phyloP scores from a whole-genome alignment of 306 rosid genomes.

The Alnus glutinosa region DNA sequence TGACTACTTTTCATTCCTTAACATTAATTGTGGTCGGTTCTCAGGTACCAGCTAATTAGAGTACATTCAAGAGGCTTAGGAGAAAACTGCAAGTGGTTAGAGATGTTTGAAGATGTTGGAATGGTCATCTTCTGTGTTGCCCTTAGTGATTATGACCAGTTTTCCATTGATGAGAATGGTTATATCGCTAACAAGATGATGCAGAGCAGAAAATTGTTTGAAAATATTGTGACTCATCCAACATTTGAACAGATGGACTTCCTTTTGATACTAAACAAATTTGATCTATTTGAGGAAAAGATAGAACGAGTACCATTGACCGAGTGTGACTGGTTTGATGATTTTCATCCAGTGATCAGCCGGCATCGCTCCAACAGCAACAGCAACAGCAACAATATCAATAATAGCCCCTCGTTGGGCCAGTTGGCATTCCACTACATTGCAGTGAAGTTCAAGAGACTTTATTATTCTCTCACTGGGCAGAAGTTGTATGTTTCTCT shows the following conservation, averaged over 20 bases:
- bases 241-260: conserved; percentile 89
- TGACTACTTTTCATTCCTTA: background rate
- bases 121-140: conserved; percentile 88
- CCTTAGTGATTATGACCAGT: conserved; percentile 83
- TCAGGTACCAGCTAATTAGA: conserved; percentile 60
- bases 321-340: conserved; percentile 81
- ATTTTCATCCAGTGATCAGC: conserved; percentile 75
- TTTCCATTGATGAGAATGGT: conserved; percentile 66
- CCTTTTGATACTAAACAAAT: conserved; percentile 82
- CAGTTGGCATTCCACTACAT: conserved; percentile 72
- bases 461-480: conserved; percentile 73
- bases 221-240: conserved; percentile 82
- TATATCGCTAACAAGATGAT: conserved; percentile 71
- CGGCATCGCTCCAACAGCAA: conserved; percentile 41
- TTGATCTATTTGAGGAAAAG: conserved; percentile 79
- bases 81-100: conserved; percentile 98
- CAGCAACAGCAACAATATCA: conserved; percentile 46
- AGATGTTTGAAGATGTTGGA: conserved; percentile 97
- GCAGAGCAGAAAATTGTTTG: conserved; percentile 70
- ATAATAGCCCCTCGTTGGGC: conserved; percentile 62
- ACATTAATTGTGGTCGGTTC: conserved; percentile 25
- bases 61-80: conserved; percentile 61
- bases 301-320: conserved; percentile 63
- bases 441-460: conserved; percentile 90
- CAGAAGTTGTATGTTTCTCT: conserved; percentile 72